A percentile compares a stretch with the other conserved stretches of the same genome.
phyloP scores from a whole-genome alignment of 2,329 filamentous ascomycete genomes.

The Monilinia polystroma region DNA sequence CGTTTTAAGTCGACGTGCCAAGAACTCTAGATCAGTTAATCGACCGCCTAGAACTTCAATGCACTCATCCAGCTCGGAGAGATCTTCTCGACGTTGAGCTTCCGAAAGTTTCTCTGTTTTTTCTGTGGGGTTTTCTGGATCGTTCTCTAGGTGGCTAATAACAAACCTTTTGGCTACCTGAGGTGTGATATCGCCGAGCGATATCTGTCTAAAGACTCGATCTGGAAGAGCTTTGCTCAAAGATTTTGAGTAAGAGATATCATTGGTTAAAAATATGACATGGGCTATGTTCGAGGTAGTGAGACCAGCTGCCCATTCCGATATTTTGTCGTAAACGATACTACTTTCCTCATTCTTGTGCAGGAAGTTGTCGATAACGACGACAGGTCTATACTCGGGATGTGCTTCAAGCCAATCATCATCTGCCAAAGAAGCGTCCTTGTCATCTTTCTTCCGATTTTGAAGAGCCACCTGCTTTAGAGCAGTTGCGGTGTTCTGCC shows the following conservation, averaged over 20 bases:
- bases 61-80: conserved; percentile 74
- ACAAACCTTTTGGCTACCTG: conserved; percentile 88
- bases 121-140: conserved; percentile 40
- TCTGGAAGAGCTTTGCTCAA: conserved; percentile 86
- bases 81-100: conserved; percentile 45
- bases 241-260: conserved; percentile 84
- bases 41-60: conserved; percentile 84
- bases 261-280: conserved; percentile 90
- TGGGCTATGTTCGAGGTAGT: conserved; percentile 89
- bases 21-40: conserved; percentile 91
- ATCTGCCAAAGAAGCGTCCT: conserved; percentile 69
- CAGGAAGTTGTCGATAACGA: conserved; percentile 90
- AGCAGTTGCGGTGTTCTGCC: conserved; percentile 77
- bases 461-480: conserved; percentile 75
- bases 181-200: conserved; percentile 81
- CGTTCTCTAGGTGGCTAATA: conserved; percentile 68
- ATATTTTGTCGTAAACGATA: conserved; percentile 72
- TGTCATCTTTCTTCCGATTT: conserved; percentile 67
- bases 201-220: conserved; percentile 82
- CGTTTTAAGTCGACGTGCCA: conserved; percentile 83
- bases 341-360: conserved; percentile 69
- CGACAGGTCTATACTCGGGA: conserved; percentile 76
- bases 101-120: conserved; percentile 36
- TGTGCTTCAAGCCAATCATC: conserved; percentile 90
- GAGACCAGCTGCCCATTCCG: conserved; percentile 85